A percentile compares a stretch with the other conserved stretches of the same genome.
These are phyloP conservation scores for Colletotrichum magnum DNA, from an alignment of 2,329 filamentous ascomycete genomes.

Conservation along the genomic window DNA sequence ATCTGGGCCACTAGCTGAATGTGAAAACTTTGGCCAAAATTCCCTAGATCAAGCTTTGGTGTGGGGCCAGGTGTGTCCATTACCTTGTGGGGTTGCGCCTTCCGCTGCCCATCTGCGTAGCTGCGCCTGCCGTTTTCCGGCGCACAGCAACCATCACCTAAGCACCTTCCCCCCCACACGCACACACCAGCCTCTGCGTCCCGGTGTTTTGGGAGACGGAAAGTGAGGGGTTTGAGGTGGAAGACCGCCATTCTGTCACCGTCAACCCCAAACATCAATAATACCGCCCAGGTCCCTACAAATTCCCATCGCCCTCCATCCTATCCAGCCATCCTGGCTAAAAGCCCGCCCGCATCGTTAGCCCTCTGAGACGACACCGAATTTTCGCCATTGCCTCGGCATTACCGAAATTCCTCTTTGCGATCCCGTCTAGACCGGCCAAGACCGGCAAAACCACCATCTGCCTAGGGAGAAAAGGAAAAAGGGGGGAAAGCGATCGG, in stretches of 20 bases:
- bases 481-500: neutral
- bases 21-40: neutral
- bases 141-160: neutral
- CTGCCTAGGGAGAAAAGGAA: too few species aligned
- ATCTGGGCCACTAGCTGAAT: slow-evolving; percentile 31
- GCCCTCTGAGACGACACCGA: slow-evolving; percentile 23
- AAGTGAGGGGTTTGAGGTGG: slow-evolving; percentile 17
- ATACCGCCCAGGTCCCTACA: slow-evolving; percentile 26
- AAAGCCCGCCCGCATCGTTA: neutral
- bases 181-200: neutral
- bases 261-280: neutral
- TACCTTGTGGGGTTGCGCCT: neutral
- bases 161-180: neutral
- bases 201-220: slow-evolving; percentile 11
- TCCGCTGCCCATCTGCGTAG: neutral
- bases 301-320: slow-evolving; percentile 25
- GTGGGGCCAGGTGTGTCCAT: neutral
- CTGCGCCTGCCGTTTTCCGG: neutral
- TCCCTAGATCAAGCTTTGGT: neutral
- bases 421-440: neutral
- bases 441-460: neutral
- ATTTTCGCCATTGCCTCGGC: slow-evolving; percentile 31
- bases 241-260: slow-evolving; percentile 19
- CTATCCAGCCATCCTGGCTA: slow-evolving; percentile 18
- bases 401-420: slow-evolving; percentile 7